These are phyloP conservation scores for Salix dunnii DNA, from an alignment of 345 rosid genomes.

Conservation along the genomic window DNA sequence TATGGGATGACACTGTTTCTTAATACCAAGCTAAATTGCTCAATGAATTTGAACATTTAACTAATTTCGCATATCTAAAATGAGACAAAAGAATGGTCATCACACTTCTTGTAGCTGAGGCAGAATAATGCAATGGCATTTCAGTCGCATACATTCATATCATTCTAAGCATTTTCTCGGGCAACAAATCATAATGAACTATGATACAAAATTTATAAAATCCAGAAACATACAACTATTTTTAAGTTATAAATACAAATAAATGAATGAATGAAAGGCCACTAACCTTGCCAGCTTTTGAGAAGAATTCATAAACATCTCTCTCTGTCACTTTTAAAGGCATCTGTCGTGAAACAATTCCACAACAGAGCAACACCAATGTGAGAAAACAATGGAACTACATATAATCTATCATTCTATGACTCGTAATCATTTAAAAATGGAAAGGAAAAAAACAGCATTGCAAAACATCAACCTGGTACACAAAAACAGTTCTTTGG, in stretches of 20 bases:
- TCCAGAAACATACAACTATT: not conserved
- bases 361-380: not conserved
- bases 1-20: not conserved
- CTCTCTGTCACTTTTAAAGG: constrained; percentile 90
- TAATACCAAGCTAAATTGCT: constrained; percentile 2
- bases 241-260: not conserved
- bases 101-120: constrained; percentile 26
- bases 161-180: constrained; percentile 5
- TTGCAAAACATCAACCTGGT: constrained; percentile 51
- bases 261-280: not conserved
- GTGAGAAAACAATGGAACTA: not conserved
- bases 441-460: not conserved
- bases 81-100: constrained; percentile 32
- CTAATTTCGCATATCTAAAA: constrained; percentile 24
- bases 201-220: not conserved
- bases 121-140: constrained; percentile 20
- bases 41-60: constrained; percentile 12
- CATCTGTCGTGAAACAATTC: constrained; percentile 52
- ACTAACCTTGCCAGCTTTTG: constrained; percentile 91
- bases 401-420: not conserved
- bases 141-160: constrained; percentile 18
- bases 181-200: not conserved
- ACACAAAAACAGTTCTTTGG: constrained; percentile 93
- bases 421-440: not conserved
- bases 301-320: constrained; percentile 89